These are phyloP conservation scores for Hypoxylon sp. DNA, from an alignment of 2,329 filamentous ascomycete species.

Conservation along the genomic window DNA sequence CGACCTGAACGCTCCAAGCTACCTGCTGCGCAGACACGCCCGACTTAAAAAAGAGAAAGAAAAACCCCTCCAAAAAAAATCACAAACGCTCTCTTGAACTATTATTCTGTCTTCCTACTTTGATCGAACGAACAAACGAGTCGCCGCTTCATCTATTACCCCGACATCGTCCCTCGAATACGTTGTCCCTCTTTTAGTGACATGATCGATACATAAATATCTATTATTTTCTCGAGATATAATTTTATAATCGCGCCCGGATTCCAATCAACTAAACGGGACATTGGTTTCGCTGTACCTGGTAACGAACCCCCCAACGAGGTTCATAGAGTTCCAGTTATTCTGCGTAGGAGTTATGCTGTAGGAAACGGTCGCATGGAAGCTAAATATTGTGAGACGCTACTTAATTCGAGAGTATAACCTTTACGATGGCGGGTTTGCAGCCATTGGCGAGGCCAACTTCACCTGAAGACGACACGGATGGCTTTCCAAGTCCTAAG, in stretches of 20 bases:
- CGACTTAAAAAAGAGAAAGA: neutral
- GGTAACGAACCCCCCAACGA: slow-evolving; percentile 3
- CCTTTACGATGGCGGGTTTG: slow-evolving; percentile 58
- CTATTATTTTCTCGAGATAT: slow-evolving; percentile 12
- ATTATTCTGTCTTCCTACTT: slow-evolving; percentile 11
- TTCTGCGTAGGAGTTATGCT: slow-evolving; percentile 11
- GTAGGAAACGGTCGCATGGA: slow-evolving; percentile 22
- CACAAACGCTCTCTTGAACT: slow-evolving; percentile 35
- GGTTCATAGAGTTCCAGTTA: neutral
- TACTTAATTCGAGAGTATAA: neutral
- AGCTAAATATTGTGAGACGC: slow-evolving; percentile 13
- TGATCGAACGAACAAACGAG: slow-evolving; percentile 13
- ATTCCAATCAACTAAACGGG: neutral
- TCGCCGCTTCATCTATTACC: slow-evolving; percentile 1
- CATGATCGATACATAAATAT: slow-evolving; percentile 15
- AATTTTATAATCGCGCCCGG: slow-evolving; percentile 8
- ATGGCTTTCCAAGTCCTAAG: slow-evolving; percentile 59
- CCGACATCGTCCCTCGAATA: slow-evolving; percentile 7
- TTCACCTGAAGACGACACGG: slow-evolving; percentile 58
- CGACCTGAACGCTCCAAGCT: slow-evolving; percentile 8
- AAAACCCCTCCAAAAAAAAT: slow-evolving; percentile 7
- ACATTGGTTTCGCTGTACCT: slow-evolving; percentile 3
- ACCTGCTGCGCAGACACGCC: slow-evolving; percentile 42
- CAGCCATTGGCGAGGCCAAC: slow-evolving; percentile 55
- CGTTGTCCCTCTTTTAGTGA: slow-evolving; percentile 14